Conservation (phyloP, 805 yeast species). For the Starmerella etchellsii region DNA sequence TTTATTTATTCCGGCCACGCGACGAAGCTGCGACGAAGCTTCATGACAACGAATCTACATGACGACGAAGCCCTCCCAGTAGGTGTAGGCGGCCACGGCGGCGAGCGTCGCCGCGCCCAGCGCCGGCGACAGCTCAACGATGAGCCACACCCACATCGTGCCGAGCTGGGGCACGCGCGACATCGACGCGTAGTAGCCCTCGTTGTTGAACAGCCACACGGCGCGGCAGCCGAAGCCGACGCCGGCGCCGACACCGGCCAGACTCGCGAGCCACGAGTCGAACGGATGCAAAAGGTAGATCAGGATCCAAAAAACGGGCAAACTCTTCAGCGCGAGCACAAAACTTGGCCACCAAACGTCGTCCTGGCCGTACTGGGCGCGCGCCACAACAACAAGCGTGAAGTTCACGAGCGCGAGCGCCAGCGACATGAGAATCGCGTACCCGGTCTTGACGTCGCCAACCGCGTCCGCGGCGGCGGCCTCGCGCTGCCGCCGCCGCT, state of each 20-base stretch:
- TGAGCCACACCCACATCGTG: conserved; percentile 31
- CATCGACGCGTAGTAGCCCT: conserved; percentile 31
- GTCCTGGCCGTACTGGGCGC: conserved; percentile 28
- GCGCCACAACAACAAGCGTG: conserved; percentile 27
- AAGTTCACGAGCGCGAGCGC: conserved; percentile 26
- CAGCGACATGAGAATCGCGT: conserved; percentile 10
- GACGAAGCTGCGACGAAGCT: no score
- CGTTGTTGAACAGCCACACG: conserved; percentile 25
- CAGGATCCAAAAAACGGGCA: conserved; percentile 26
- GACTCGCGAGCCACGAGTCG: conserved; percentile 1
- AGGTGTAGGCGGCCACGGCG: conserved; percentile 22
- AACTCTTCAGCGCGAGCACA: conserved; percentile 19
- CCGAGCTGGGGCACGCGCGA: conserved; percentile 31
- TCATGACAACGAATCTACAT: background rate
- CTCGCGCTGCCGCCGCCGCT: background rate
- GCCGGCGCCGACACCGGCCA: conserved; percentile 19
- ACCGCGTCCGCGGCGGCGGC: background rate
- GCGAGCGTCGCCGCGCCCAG: conserved; percentile 23
- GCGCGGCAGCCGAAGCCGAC: conserved; percentile 27
- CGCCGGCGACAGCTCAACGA: conserved; percentile 30
- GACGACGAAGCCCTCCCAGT: conserved; percentile 12
- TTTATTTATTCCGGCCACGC: no score
- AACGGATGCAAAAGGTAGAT: conserved; percentile 22
- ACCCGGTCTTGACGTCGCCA: conserved; percentile 10
- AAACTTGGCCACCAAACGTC: conserved; percentile 9